phyloP scores from a whole-genome alignment of 306 rosid genomes.

The Pyrus bretschneideri region DNA sequence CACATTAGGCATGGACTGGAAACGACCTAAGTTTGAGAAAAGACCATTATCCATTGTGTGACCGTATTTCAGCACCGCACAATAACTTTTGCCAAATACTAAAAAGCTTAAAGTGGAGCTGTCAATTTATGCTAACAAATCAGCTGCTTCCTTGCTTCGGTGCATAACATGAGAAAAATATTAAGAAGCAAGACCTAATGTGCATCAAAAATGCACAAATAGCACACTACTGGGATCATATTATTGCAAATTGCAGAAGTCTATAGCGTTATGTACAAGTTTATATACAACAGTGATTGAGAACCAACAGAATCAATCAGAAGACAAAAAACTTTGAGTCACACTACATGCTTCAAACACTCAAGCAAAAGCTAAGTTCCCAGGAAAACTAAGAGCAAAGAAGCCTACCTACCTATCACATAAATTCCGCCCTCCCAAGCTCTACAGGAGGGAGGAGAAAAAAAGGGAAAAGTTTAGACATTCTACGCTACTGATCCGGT shows the following conservation, averaged over 20 bases:
- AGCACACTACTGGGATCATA: not conserved
- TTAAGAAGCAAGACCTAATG: not conserved
- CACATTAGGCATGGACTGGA: not conserved
- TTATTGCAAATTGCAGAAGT: conserved; percentile 2
- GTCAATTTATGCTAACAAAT: not conserved
- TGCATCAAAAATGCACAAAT: not conserved
- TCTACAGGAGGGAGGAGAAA: not conserved
- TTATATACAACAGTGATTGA: conserved; percentile 27
- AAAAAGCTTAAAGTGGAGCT: not conserved
- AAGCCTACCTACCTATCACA: conserved; percentile 1
- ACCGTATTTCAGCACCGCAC: too few species aligned
- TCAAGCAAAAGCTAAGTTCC: conserved; percentile 20
- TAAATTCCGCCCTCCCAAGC: not conserved
- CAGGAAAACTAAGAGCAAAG: conserved; percentile 13
- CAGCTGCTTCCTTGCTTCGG: not conserved
- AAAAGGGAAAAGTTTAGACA: not conserved
- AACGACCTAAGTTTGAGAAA: not conserved
- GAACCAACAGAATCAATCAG: conserved; percentile 5
- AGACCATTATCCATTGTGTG: not conserved
- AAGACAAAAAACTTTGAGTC: conserved; percentile 1
- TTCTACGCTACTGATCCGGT: conserved; percentile 20
- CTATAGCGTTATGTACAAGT: conserved; percentile 30
- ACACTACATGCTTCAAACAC: not conserved
- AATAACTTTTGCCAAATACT: not conserved
- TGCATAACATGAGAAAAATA: not conserved